A percentile compares a stretch with the other conserved stretches of the same genome.
phyloP scores from a whole-genome alignment of 1,284 basidiomycete species.

The Cryptococcus sp. region DNA sequence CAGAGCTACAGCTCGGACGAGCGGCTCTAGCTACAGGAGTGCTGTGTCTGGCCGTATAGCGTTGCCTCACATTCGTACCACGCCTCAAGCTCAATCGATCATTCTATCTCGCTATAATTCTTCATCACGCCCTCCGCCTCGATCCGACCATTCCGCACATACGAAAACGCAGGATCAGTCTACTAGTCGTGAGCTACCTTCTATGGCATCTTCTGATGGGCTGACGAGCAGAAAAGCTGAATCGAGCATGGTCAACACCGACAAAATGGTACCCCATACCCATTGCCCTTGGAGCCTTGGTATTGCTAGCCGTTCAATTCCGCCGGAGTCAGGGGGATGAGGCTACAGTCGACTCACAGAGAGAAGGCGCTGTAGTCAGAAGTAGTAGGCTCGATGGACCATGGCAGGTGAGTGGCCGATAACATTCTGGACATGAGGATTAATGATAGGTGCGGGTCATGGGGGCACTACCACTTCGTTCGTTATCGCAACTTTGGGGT shows the following conservation, averaged over 20 bases:
- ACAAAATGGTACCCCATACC: slow-evolving; percentile 96
- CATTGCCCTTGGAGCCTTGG: slow-evolving; percentile 79
- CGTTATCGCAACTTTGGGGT: slow-evolving; percentile 93
- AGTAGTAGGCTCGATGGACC: slow-evolving; percentile 61
- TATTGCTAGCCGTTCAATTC: slow-evolving; percentile 78
- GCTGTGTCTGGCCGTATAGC: neutral
- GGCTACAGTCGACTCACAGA: slow-evolving; percentile 41
- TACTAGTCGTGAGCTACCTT: neutral
- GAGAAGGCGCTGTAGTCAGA: slow-evolving; percentile 66
- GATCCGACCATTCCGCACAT: too few species aligned
- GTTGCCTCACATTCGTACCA: neutral
- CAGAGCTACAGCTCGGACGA: neutral
- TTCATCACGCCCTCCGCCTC: neutral
- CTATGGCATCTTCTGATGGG: neutral
- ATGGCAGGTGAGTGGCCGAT: slow-evolving; percentile 69
- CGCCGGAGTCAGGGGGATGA: slow-evolving; percentile 34
- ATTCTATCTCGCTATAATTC: slow-evolving; percentile 5
- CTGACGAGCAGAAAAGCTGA: slow-evolving; percentile 37
- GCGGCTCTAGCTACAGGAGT: neutral
- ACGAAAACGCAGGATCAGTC: neutral
- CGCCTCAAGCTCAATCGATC: neutral
- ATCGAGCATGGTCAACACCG: slow-evolving; percentile 80
- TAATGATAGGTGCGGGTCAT: slow-evolving; percentile 78
- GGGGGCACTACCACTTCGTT: slow-evolving; percentile 87
- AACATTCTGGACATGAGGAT: neutral